These are phyloP conservation scores for Guadua angustifolia DNA, from an alignment of 176 grass and related monocot genomes.

Conservation along the genomic window DNA sequence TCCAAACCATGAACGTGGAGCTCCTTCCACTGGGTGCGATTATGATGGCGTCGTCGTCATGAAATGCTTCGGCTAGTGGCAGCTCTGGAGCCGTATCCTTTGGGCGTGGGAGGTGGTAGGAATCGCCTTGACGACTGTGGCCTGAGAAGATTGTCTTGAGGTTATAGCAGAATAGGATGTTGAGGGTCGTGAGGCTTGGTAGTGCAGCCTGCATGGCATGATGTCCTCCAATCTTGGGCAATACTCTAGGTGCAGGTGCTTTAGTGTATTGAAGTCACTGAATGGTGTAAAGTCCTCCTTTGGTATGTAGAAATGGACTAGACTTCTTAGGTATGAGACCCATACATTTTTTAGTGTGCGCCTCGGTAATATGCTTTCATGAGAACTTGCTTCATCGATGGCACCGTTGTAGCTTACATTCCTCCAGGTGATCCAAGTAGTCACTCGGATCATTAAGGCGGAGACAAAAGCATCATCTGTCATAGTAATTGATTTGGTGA, in stretches of 20 bases:
- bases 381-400: neutral
- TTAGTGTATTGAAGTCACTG: neutral
- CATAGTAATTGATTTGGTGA: constrained; percentile 23
- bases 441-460: fast-evolving
- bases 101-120: neutral
- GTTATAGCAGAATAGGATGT: constrained; percentile 37
- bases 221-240: constrained; percentile 22
- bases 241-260: constrained; percentile 28
- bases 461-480: neutral
- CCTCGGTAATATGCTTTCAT: no score
- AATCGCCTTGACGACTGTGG: fast-evolving
- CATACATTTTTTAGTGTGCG: neutral
- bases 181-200: neutral
- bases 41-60: fast-evolving
- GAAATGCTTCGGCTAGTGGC: neutral
- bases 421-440: neutral
- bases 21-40: neutral
- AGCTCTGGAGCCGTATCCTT: constrained; percentile 7
- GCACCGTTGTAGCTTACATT: neutral
- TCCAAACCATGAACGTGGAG: constrained; percentile 21
- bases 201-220: fast-evolving
- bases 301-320: neutral
- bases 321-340: neutral
- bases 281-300: no score
- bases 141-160: constrained; percentile 35